Evolutionary conservation across 2,329 filamentous ascomycete species (phyloP).

Genomic region (Gaeumannomyces sp.): DNA sequence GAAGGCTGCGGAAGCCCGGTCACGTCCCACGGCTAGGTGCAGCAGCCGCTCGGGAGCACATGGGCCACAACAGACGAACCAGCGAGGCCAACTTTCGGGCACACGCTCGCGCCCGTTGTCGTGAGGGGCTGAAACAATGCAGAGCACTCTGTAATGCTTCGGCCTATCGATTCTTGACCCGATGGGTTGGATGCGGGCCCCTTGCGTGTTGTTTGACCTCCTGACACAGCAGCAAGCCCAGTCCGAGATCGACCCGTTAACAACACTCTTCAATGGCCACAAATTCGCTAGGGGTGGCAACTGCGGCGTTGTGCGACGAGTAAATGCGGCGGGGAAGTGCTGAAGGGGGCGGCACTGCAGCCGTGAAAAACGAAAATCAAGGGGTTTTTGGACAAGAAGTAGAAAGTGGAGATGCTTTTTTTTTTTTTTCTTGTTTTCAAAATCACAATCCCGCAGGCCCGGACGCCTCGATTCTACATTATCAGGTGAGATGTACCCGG

Average conservation of each 20-base stretch:
- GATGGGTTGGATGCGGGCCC: not conserved
- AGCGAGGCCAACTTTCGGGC: not conserved
- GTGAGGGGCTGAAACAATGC: not conserved
- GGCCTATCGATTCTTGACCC: not conserved
- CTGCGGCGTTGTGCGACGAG: not conserved
- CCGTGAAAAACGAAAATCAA: not conserved
- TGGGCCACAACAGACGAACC: not conserved
- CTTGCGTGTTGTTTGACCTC: not conserved
- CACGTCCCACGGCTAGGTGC: not conserved
- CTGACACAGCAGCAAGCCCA: not conserved
- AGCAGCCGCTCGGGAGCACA: not conserved
- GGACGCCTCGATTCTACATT: not conserved
- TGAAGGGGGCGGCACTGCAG: no score
- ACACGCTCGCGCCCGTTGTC: not conserved
- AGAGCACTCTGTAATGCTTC: not conserved
- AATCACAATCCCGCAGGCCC: not conserved
- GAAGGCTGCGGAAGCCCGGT: not conserved
- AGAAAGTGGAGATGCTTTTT: constrained; percentile 2
- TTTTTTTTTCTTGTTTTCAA: not conserved
- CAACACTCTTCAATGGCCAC: not conserved
- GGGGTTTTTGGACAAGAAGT: not conserved
- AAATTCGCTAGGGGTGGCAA: not conserved
- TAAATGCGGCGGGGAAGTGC: not conserved
- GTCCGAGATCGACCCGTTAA: not conserved
- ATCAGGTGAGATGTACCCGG: not conserved